phyloP scores from a whole-genome alignment of 2,329 filamentous ascomycete genomes.

The Geosmithia flava region DNA sequence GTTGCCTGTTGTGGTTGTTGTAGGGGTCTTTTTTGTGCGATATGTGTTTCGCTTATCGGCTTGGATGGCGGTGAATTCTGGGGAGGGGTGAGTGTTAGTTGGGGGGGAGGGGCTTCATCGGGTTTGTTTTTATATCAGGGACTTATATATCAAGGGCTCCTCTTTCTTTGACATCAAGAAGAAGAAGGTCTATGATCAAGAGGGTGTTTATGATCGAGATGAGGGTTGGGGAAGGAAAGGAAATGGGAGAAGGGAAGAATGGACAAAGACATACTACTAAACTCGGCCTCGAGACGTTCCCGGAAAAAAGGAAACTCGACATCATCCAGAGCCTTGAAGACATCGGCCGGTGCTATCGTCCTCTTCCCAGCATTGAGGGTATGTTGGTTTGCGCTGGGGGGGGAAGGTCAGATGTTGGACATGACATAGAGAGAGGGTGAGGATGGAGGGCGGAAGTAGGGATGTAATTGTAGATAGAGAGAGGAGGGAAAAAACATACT shows the following conservation, averaged over 20 bases:
- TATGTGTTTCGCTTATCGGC: constrained; percentile 64
- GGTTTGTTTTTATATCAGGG: too few relatives aligned
- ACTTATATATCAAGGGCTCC: too few relatives aligned
- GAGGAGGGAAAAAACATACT: constrained; percentile 39
- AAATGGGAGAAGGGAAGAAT: background rate
- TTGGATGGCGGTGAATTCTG: constrained; percentile 62
- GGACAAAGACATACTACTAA: constrained; percentile 45
- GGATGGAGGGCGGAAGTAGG: too few relatives aligned
- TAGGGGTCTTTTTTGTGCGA: constrained; percentile 39
- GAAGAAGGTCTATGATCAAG: background rate
- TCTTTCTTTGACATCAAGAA: background rate
- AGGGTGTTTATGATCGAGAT: too few relatives aligned
- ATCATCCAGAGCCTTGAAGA: constrained; percentile 66
- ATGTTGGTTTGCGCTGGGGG: constrained; percentile 56
- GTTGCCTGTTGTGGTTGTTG: constrained; percentile 33
- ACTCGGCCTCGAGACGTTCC: constrained; percentile 58
- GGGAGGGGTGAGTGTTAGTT: too few relatives aligned
- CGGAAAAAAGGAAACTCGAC: constrained; percentile 65
- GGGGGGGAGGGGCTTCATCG: too few relatives aligned
- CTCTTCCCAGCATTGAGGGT: constrained; percentile 58
- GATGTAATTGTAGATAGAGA: background rate
- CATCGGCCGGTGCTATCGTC: constrained; percentile 64
- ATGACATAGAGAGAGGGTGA: background rate
- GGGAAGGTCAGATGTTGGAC: too few relatives aligned
- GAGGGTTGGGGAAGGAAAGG: background rate